Conservation (phyloP, 805 yeast genomes). For the Metschnikowia chrysomelidarum region DNA sequence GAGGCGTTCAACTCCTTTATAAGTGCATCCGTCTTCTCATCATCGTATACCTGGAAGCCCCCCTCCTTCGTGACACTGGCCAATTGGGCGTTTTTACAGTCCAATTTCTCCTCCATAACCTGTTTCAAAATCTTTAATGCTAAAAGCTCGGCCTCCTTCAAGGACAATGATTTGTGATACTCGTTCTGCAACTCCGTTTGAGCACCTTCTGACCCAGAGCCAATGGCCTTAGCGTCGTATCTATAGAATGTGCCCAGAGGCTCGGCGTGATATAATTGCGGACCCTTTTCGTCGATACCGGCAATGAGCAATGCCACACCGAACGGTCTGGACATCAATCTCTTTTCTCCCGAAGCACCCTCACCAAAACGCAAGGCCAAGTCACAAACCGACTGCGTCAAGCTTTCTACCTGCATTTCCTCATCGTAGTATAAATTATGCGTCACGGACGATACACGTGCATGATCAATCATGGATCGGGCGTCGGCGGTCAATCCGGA, state of each 20-base stretch:
- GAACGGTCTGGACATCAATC: constrained; percentile 96
- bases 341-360: constrained; percentile 94
- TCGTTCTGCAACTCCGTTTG: constrained; percentile 97
- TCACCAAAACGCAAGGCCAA: constrained; percentile 95
- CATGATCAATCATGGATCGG: constrained; percentile 97
- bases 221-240: constrained; percentile 98
- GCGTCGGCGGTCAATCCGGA: constrained; percentile 99
- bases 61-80: constrained; percentile 85
- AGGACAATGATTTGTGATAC: constrained; percentile 87
- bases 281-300: constrained; percentile 94
- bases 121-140: constrained; percentile 89
- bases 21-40: constrained; percentile 77
- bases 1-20: constrained; percentile 73
- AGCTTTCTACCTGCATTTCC: constrained; percentile 84
- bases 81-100: constrained; percentile 91
- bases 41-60: constrained; percentile 84
- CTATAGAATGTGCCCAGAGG: constrained; percentile 98
- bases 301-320: constrained; percentile 97
- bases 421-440: constrained; percentile 92
- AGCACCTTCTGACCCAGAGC: constrained; percentile 98
- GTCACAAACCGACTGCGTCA: constrained; percentile 96
- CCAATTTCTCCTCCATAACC: constrained; percentile 98
- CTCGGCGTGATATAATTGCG: constrained; percentile 97
- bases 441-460: constrained; percentile 83
- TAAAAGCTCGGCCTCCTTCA: constrained; percentile 89